Conservation (phyloP, 352 stramenopile genomes). For the Phytophthora meadii region DNA sequence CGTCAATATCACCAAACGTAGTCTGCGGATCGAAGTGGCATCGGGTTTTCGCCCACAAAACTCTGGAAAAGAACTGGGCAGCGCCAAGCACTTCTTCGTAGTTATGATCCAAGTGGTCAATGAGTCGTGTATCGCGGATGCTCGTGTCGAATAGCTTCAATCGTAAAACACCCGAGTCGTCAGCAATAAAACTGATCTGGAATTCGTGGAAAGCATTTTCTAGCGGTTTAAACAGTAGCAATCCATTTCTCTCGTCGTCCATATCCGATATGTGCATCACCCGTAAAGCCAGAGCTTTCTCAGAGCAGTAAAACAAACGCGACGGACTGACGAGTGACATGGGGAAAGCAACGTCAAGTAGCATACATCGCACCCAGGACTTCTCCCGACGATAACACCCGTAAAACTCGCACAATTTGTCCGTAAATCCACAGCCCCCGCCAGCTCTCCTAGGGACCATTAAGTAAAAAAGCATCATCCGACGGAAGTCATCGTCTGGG, state of each 20-base stretch:
- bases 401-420: constrained; percentile 28
- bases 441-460: too few relatives aligned
- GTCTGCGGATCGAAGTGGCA: constrained; percentile 6
- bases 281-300: too few relatives aligned
- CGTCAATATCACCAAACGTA: constrained; percentile 1
- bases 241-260: constrained; percentile 30
- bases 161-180: background rate
- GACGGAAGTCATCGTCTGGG: too few relatives aligned
- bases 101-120: constrained; percentile 5
- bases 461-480: too few relatives aligned
- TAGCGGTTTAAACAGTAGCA: constrained; percentile 33
- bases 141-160: constrained; percentile 1
- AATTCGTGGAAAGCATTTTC: constrained; percentile 9
- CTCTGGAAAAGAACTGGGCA: constrained; percentile 1
- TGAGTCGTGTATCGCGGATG: constrained; percentile 3
- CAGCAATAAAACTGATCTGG: constrained; percentile 11
- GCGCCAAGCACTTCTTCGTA: constrained; percentile 1
- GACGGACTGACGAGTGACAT: constrained; percentile 1
- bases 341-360: constrained; percentile 27
- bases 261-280: constrained; percentile 35
- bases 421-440: too few relatives aligned
- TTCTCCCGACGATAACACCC: constrained; percentile 26
- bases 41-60: constrained; percentile 5
- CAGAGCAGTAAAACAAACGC: background rate
- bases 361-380: constrained; percentile 2